Conservation (phyloP, 108 stramenopile species). For the Chaetoceros muelleri region DNA sequence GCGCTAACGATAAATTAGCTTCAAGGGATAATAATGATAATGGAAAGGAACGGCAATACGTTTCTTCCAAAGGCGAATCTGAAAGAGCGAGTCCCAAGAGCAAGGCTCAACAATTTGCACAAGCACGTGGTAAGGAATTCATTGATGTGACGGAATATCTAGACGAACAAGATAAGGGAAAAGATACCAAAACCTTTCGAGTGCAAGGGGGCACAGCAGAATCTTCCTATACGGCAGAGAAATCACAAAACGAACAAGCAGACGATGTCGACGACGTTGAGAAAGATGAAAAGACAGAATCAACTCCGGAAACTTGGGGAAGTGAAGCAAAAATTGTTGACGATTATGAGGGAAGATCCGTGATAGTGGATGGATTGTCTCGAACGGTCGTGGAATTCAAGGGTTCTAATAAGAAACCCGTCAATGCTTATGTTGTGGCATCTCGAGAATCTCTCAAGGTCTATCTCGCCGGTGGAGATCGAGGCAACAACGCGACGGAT, state of each 20-base stretch:
- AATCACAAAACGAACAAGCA: background rate
- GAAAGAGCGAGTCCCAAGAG: conserved; percentile 17
- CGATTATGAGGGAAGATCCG: conserved; percentile 63
- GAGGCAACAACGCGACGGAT: conserved; percentile 10
- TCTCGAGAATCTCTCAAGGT: conserved; percentile 53
- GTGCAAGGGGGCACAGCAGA: background rate
- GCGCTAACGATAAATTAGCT: background rate
- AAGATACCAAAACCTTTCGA: conserved; percentile 18
- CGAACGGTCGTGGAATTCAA: conserved; percentile 59
- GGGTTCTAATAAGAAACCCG: conserved; percentile 51
- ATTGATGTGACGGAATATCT: conserved; percentile 66
- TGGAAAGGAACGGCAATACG: background rate
- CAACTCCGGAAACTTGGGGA: conserved; percentile 77
- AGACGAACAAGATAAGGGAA: conserved; percentile 47
- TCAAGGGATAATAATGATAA: background rate
- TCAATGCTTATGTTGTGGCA: conserved; percentile 77
- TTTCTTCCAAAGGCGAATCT: conserved; percentile 2
- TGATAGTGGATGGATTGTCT: conserved; percentile 61
- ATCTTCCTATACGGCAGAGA: conserved; percentile 1
- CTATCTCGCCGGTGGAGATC: conserved; percentile 43
- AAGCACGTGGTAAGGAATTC: conserved; percentile 50
- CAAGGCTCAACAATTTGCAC: conserved; percentile 31
- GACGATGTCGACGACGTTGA: conserved; percentile 18
- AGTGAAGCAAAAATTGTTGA: conserved; percentile 66
- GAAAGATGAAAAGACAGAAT: conserved; percentile 8